Evolutionary conservation across 169 alveolate species (phyloP).

Genomic region (Eimeria necatrix): DNA sequence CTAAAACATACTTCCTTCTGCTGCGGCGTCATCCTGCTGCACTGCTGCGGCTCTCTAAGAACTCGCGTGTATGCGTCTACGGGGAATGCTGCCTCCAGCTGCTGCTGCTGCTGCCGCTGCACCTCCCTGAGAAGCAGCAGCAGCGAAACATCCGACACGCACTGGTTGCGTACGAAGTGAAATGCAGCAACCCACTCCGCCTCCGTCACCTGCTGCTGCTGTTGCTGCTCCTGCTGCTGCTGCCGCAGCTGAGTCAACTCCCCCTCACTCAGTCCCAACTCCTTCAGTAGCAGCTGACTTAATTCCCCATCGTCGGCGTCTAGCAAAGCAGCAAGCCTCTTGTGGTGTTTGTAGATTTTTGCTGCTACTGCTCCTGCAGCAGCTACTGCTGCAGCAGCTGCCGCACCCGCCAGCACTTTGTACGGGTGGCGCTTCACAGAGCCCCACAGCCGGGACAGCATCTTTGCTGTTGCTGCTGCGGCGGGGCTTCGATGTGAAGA

Average conservation of each 20-base stretch:
- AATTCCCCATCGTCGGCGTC: not conserved
- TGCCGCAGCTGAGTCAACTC: not conserved
- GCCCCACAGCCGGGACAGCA: not conserved
- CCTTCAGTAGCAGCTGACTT: not conserved
- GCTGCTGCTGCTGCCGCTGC: conserved; percentile 47
- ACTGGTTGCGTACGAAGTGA: conserved; percentile 10
- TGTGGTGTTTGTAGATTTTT: not conserved
- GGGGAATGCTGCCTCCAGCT: conserved; percentile 3
- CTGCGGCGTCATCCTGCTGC: conserved; percentile 33
- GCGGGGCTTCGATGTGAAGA: not conserved
- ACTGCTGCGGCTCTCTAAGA: conserved; percentile 24
- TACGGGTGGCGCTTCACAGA: conserved; percentile 6
- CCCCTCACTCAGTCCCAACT: conserved; percentile 29
- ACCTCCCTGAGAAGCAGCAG: conserved; percentile 11
- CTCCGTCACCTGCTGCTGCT: conserved; percentile 29
- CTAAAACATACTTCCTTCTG: conserved; percentile 2
- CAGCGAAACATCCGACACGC: not conserved
- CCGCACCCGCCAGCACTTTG: conserved; percentile 20
- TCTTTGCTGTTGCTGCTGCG: not conserved
- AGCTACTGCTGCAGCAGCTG: not conserved
- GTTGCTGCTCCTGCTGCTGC: conserved; percentile 14
- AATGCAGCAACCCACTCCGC: conserved; percentile 19
- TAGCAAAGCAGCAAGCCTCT: not conserved
- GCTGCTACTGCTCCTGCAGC: conserved; percentile 3
- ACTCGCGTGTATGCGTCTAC: not conserved